Evolutionary conservation across 768 basidiomycete genomes (phyloP).

Genomic region (Leccinum aurantiacum): DNA sequence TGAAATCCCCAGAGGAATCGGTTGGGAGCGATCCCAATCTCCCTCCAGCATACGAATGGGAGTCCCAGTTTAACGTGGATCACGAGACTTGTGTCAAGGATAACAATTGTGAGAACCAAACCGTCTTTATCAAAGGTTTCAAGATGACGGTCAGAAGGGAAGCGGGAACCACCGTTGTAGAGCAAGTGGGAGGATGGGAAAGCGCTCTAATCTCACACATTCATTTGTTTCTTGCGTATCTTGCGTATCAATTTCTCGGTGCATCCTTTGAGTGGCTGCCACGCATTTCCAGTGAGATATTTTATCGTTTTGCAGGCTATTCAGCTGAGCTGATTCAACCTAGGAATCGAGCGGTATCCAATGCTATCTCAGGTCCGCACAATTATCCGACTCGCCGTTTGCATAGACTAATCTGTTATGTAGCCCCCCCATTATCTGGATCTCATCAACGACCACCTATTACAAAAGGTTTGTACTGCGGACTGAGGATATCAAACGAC

Average conservation of each 20-base stretch:
- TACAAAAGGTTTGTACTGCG: conserved; percentile 6
- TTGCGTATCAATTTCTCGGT: no score
- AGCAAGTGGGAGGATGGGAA: neutral
- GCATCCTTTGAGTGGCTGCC: neutral
- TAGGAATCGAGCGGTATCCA: no score
- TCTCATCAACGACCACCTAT: conserved; percentile 8
- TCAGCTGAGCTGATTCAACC: no score
- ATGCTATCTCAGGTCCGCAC: neutral
- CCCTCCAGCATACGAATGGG: no score
- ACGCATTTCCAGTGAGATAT: neutral
- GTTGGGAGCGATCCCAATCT: no score
- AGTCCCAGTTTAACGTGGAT: neutral
- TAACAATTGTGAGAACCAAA: conserved; percentile 7
- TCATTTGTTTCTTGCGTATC: neutral
- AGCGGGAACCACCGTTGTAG: neutral
- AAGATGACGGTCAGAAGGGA: conserved; percentile 2
- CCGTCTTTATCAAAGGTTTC: conserved; percentile 13
- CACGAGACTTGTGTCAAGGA: neutral
- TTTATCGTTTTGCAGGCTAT: neutral
- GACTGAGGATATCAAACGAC: neutral
- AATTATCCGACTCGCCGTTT: neutral
- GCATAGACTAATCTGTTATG: neutral
- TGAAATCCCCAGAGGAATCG: no score
- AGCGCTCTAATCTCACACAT: neutral
- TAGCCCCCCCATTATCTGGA: conserved; percentile 12